Base-by-base conservation (phyloP, 2,329 filamentous ascomycete genomes). In the Pyrenophora tritici-repentis region DNA sequence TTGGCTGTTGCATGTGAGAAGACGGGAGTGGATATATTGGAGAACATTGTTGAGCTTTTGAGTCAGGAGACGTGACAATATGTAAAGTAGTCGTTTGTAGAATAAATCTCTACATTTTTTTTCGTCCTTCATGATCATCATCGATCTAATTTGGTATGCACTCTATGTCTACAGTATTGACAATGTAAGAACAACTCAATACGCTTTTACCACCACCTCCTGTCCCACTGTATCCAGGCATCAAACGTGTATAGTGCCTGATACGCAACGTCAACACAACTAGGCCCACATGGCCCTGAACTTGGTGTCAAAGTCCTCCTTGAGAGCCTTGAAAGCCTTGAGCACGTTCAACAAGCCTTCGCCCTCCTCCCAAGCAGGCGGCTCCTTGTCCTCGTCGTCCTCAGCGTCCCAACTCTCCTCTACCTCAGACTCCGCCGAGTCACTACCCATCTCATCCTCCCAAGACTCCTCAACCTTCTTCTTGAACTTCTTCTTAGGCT, bases 211-310 rank as follows among this genome's bases (percentile, higher is more conserved):
- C 22, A 17, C 18, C 8, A 36, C 14, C 6, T 20, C 3, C 18
- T 17, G n/a, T 12, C 16, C 16, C 9, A 5, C 20, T n/a, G 6
- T 26, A 26, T 26, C 24, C 24, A 26, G 24, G 26, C 10, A 12
- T 3, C 26, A 29, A 29, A 29, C 10, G 13, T 29, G 9, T 29
- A 3, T 29, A 12, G 10, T 13, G 9, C 26, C 26, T 12, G 26
- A 12, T 10, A 13, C 26, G 13, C 26, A 10, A 29, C 26, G n/a
- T 10, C 10, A 3, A 6, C 22, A 31, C 32, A 22, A 31, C 26
- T 67, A 86, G 67, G 84, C 81, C 82, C 83, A 86, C 63, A 82
- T 80, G 61, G 80, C 80, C 64, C 67, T 77, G 71, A 89, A 88
- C 74, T 86, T 89, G 37, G 78, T 76, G 56, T 86, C 81, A 67